Conservation (phyloP, 1,284 basidiomycete genomes). For the Fomitopsis schrenkii region DNA sequence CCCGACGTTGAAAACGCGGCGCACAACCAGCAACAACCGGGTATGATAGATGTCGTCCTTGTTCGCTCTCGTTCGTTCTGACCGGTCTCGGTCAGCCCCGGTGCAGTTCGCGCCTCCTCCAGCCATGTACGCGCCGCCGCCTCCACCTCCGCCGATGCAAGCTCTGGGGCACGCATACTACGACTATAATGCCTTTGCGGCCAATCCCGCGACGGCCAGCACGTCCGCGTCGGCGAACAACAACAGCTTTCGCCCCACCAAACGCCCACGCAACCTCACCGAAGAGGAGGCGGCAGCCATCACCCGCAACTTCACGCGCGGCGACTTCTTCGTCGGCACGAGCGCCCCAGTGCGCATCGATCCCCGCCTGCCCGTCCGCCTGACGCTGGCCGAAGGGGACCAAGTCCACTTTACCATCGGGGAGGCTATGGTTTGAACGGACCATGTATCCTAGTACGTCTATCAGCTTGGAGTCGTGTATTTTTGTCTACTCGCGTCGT, state of each 20-base stretch:
- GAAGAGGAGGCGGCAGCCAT: conserved; percentile 78
- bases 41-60: conserved; percentile 25
- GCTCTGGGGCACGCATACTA: conserved; percentile 66
- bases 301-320: conserved; percentile 71
- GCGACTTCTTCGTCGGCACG: conserved; percentile 73
- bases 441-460: conserved; percentile 1
- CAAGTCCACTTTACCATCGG: conserved; percentile 76
- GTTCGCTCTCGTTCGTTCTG: not conserved
- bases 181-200: conserved; percentile 50
- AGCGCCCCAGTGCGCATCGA: conserved; percentile 77
- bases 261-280: conserved; percentile 69
- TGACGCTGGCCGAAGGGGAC: conserved; percentile 75
- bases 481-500: not conserved
- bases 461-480: not conserved
- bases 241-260: conserved; percentile 69
- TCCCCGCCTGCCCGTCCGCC: conserved; percentile 66
- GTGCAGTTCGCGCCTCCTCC: conserved; percentile 18
- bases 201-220: conserved; percentile 4
- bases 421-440: conserved; percentile 37
- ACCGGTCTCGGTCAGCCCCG: not conserved
- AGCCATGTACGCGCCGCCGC: conserved; percentile 14
- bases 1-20: conserved; percentile 55
- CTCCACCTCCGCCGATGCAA: conserved; percentile 26
- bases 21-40: conserved; percentile 39
- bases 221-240: conserved; percentile 60